Evolutionary conservation across 2,329 filamentous ascomycete species (phyloP).

Genomic region (Aspergillus sclerotialis): DNA sequence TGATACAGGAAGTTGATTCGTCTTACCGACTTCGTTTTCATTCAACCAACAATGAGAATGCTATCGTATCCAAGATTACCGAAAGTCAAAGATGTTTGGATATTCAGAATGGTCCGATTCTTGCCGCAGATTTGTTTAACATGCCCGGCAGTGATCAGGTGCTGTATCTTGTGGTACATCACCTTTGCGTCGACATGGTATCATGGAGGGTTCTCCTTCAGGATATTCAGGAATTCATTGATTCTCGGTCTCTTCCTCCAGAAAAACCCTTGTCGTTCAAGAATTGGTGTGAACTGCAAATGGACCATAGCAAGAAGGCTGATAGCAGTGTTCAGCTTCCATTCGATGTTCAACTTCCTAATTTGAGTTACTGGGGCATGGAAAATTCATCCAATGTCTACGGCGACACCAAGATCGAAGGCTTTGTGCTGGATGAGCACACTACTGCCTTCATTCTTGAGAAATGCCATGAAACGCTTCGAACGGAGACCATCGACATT

Average conservation of each 20-base stretch:
- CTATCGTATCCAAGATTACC: conserved; percentile 20
- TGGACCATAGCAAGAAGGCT: conserved; percentile 17
- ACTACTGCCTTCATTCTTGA: conserved; percentile 25
- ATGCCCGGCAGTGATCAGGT: conserved; percentile 16
- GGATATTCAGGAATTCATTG: conserved; percentile 28
- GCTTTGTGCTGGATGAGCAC: conserved; percentile 26
- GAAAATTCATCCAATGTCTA: conserved; percentile 24
- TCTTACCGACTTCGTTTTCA: conserved; percentile 27
- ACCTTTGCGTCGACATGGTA: conserved; percentile 11
- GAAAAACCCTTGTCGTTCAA: conserved; percentile 33
- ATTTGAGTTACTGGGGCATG: conserved; percentile 34
- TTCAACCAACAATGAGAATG: conserved; percentile 13
- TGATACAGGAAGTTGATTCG: conserved; percentile 19
- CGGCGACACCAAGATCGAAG: conserved; percentile 27
- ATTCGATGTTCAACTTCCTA: conserved; percentile 22
- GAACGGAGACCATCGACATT: conserved; percentile 32
- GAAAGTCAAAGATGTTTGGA: conserved; percentile 26
- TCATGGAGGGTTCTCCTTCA: conserved; percentile 30
- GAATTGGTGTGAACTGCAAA: conserved; percentile 30
- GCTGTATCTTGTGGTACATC: conserved; percentile 8
- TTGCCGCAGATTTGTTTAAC: conserved; percentile 28
- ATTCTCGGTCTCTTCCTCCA: conserved; percentile 23
- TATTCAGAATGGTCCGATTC: conserved; percentile 22
- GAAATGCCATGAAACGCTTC: conserved; percentile 24
- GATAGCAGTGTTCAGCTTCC: conserved; percentile 12